Evolutionary conservation across 148 eudicot species (phyloP).

Genomic region (Dianthus caryophyllus): DNA sequence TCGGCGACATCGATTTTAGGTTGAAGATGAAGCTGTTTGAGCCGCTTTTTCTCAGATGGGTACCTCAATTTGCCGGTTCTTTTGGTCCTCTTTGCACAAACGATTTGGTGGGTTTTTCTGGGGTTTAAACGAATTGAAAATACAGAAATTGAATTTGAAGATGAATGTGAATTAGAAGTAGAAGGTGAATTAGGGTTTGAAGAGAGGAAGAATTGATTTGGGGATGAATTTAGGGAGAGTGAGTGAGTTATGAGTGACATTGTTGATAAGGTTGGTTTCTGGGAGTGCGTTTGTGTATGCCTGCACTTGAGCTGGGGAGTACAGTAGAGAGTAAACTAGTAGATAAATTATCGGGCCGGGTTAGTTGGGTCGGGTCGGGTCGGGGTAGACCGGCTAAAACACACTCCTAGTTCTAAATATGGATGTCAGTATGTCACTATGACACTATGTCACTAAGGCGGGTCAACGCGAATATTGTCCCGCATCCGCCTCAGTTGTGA

Average conservation of each 20-base stretch:
- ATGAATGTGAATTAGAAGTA: too few relatives aligned
- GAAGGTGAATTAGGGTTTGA: slow-evolving; percentile 20
- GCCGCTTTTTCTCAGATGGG: slow-evolving; percentile 91
- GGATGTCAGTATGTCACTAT: too few relatives aligned
- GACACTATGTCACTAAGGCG: too few relatives aligned
- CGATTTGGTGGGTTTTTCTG: slow-evolving; percentile 25
- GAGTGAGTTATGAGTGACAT: slow-evolving; percentile 27
- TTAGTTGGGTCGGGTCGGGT: not conserved
- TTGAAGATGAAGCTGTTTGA: slow-evolving; percentile 32
- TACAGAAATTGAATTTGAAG: slow-evolving; percentile 1
- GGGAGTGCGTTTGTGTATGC: too few relatives aligned
- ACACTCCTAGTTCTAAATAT: too few relatives aligned
- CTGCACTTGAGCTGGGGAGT: not conserved
- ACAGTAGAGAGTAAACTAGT: too few relatives aligned
- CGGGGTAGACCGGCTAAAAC: too few relatives aligned
- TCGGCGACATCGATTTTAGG: slow-evolving; percentile 33
- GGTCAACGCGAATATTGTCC: too few relatives aligned
- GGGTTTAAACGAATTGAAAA: slow-evolving; percentile 6
- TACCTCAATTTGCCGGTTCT: slow-evolving; percentile 76
- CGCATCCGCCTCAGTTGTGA: too few relatives aligned
- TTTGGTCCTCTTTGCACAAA: slow-evolving; percentile 53
- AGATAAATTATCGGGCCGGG: not conserved
- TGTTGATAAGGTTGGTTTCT: slow-evolving; percentile 11
- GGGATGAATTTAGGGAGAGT: slow-evolving; percentile 22
- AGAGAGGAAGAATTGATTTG: slow-evolving; percentile 21